Base-by-base conservation (phyloP, 2,329 filamentous ascomycete genomes). In the Apiospora sp. region DNA sequence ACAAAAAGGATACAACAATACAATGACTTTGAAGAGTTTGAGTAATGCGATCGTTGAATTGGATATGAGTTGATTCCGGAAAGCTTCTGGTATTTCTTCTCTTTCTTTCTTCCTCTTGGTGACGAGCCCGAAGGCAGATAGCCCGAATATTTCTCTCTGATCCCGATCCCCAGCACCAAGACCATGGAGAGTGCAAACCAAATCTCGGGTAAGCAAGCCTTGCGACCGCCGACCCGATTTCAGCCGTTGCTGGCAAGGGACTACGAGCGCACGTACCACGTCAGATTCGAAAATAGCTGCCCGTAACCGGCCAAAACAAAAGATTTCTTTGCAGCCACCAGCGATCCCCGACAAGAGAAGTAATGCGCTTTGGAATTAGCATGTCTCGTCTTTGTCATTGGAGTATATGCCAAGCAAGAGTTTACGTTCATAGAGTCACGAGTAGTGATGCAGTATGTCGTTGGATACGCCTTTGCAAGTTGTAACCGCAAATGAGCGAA, bases 171-270 rank as follows among this genome's bases (percentile, higher is more conserved):
- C n/a, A 41, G 54, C n/a, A 61, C 54, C 54, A 12, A 61, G 16
- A n/a, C 54, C 3, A 10, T 34, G 16, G 30, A 37, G 34, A 27
- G 13, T 30, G 54, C 54, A 61, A 61, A 61, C 30, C 19, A 14
- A 61, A 61, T 64, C 34, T 64, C 58, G 58, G 58, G 58, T 64
- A 64, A 64, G 58, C 58, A 64, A 64, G 58, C 30, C 54, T 64
- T 8, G 34, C 30, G 41, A 64, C 58, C 58, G 22, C 58, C 58
- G 58, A 64, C 58, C 58, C 58, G 58, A 64, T 41, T 41, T 64
- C 58, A 64, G 30, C 58, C 58, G 58, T 6, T 16, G 10, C 12
- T 64, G 19, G 30, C 58, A 64, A 10, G 34, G 19, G 3, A 41
- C 8, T 34, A 64, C 8, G 19, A 64, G 13, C 19, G 58, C 58